Base-by-base conservation (phyloP, 2,329 filamentous ascomycete species). In the Cordyceps fumosorosea region DNA sequence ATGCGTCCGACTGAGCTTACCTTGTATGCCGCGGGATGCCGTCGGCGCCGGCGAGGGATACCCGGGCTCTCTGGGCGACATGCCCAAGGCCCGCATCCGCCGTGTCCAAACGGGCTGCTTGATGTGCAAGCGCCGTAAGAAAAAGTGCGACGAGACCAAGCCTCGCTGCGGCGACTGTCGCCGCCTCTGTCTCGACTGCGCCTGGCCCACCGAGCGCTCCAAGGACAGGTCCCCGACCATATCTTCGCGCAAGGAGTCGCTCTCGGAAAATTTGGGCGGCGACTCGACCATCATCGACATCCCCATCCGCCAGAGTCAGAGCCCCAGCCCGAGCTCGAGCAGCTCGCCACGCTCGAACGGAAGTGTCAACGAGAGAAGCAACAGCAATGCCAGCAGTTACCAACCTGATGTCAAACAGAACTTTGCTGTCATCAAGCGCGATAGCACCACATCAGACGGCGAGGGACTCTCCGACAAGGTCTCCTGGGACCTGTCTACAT, bases 101-200 rank as follows among this genome's bases (percentile, higher is more conserved):
- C 67, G 72, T 37, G 72, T 74, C 4, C 72, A 74, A 66, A 74
- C 73, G 37, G 77, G 77, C 14, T 80, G 77, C 65, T 65, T 77
- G 56, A 78, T 77, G 65, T 80, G 77, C 68, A 77, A 78, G 66
- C 71, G 71, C 29, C 74, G 77, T 51, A 79, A 79, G 71, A 79
- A 79, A 72, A 80, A 80, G 67, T 80, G 77, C 67, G 77, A 79
- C 63, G 78, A 80, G 68, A 68, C 66, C 11, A 78, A 77, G 64
- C 77, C 77, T 2, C 71, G 72, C 48, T 80, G 77, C 64, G 70
- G 71, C 37, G 72, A 75, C 57, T 78, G 75, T 56, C 67, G 69
- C n/a, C 68, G 72, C 14, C 61, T 74, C 16, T 74, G 72, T 48
- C 71, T 74, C 40, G 70, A 73, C 45, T 74, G 72, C 64, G 64